Evolutionary conservation across 495 filamentous ascomycete species (phyloP), one percentile per base, ranked within the genome.

Genomic region (Xylaria acuta): DNA sequence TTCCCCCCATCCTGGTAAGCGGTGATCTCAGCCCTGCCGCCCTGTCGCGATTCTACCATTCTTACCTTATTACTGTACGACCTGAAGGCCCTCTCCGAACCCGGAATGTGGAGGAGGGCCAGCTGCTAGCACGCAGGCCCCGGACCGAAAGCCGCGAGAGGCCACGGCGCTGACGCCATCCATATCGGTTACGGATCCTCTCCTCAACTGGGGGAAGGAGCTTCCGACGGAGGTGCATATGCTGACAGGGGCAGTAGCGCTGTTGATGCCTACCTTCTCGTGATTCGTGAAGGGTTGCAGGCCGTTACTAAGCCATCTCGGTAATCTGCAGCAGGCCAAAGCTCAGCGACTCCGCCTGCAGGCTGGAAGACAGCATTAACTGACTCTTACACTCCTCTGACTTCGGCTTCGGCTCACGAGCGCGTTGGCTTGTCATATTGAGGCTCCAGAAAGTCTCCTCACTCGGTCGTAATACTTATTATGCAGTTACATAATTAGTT

Each of bases 231-330:
- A 70, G n/a, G 0, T 64, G 47, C 69, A 70, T 64, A 71, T 62
- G 53, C 41, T 60, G 67, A 60, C 54, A 70, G 67, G 53, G 53
- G 65, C 47, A 41, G 30, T 56, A 41, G 22, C 7, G 65, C 30
- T 34, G 20, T 60, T 36, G 6, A 69, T 27, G 38, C 22, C 53
- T 59, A 38, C 27, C n/a, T 40, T 7, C 49, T 68, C 65, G 51
- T 68, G 65, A 68, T 68, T 58, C 65, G 47, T 1, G 45, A 40
- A 45, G 30, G 64, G 9, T 67, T 68, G 67, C 53, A 69, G 53
- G 67, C n/a, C 25, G 22, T 69, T 49, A 60, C 51, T 69, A 45
- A 69, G 67, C 53, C 53, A 68, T 58, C 67, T 60, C 67, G 67
- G 36, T 36, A 69, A 69, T 45, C 67, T 45, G n/a, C 18, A 11